Evolutionary conservation across 441 rosid genomes (phyloP), one percentile per base, ranked within the genome.

Genomic region (Heliophila coronopifolia): DNA sequence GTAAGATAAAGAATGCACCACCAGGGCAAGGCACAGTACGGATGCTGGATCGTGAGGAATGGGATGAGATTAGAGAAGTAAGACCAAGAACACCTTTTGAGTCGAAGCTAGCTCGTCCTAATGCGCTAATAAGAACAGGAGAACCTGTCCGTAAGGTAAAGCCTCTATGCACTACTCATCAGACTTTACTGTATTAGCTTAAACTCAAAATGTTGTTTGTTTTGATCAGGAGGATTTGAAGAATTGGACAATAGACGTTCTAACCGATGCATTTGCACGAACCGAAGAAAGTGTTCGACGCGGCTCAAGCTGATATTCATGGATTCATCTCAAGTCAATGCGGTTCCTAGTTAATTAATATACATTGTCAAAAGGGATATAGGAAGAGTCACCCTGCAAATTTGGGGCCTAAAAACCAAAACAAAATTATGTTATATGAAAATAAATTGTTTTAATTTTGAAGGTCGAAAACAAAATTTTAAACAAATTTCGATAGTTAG

Each of bases 51-150:
- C 92, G 76, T 11, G 90, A 88, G 52, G 98, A 92, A 57, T 92
- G 98, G 97, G 92, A 81, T 40, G 73, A 74, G 54, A 47, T 88
- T 50, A 73, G 86, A 46, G 95, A 88, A 71, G 81, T 83, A 61
- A 83, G 98, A 67, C 94, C 98, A 10, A 77, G 95, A 76, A 88
- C 97, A 36, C 97, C 95, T 32, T 88, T 88, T 32, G 98, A 92
- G 69, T 92, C 98, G 62, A 85, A 73, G 76, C 86, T 85, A 70
- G 95, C 95, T 58, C 87, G 95, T 38, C 84, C 93, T 38, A 79
- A 80, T 65, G 95, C 96, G 15, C 67, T 63, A 43, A 72, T 92
- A 68, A 85, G 98, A 75, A 79, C 85, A 1, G 94, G 86, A 59
- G 98, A 87, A 59, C 65, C 81, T 10, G 9, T 83, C 46, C 72